Evolutionary conservation across 2,329 filamentous ascomycete genomes (phyloP).

Genomic region (Ceratocystis destructans): DNA sequence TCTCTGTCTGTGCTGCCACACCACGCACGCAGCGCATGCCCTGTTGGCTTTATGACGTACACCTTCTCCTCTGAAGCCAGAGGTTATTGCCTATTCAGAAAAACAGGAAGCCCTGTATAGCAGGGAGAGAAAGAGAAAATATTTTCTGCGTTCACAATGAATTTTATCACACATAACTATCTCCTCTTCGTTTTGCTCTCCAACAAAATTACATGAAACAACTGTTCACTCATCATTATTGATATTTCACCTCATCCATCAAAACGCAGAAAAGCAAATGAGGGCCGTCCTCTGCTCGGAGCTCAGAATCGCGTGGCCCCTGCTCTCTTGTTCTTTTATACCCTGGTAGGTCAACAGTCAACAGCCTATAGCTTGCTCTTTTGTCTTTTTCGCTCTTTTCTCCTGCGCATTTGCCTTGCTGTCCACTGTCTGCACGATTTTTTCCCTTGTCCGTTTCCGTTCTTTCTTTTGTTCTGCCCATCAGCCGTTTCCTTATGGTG

Average conservation of each 20-base stretch:
- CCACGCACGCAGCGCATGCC: background rate
- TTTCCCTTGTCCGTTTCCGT: background rate
- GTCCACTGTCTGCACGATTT: background rate
- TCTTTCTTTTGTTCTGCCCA: background rate
- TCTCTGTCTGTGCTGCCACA: constrained; percentile 5
- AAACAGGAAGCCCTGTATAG: background rate
- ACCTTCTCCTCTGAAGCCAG: background rate
- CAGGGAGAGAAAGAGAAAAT: background rate
- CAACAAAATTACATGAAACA: background rate
- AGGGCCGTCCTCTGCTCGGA: background rate
- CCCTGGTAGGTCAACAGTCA: background rate
- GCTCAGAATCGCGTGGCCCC: background rate
- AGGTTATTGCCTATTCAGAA: background rate
- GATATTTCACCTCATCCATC: background rate
- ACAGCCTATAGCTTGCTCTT: background rate
- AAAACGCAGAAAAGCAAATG: background rate
- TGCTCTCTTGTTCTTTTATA: background rate
- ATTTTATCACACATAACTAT: background rate
- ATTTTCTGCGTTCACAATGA: background rate
- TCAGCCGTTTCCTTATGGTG: background rate
- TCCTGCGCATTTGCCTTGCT: background rate
- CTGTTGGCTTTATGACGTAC: background rate
- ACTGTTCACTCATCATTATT: background rate
- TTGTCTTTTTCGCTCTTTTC: background rate
- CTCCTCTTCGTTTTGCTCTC: background rate